Percentiles rank a stretch among this genome's conserved stretches.
Evolutionary conservation across 2,329 filamentous ascomycete species (phyloP).

Genomic region (Aspergillus piperis): DNA sequence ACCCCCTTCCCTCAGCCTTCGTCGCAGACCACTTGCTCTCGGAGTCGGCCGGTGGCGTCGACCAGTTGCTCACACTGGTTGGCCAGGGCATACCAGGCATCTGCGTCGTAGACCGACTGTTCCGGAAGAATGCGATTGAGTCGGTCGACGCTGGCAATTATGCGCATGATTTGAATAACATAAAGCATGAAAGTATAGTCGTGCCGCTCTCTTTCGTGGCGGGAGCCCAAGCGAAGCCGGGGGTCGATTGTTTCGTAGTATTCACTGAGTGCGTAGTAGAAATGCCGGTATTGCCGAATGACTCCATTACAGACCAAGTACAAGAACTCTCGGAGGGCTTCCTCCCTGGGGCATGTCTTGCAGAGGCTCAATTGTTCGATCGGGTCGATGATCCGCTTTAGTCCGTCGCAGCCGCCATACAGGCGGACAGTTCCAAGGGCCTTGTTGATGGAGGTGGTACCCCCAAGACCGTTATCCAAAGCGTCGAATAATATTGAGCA

Average conservation of each 20-base stretch:
- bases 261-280: neutral
- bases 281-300: constrained; percentile 5
- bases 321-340: neutral
- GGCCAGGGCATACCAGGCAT: constrained; percentile 8
- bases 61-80: constrained; percentile 5
- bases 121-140: neutral
- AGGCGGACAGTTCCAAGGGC: neutral
- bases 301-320: constrained; percentile 1
- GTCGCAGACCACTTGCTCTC: neutral
- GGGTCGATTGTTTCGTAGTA: neutral
- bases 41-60: neutral
- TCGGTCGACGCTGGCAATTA: constrained; percentile 2
- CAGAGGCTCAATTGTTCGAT: constrained; percentile 15
- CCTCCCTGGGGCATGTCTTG: neutral
- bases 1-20: neutral
- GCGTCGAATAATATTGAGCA: neutral
- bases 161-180: constrained; percentile 4
- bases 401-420: neutral
- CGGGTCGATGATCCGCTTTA: neutral
- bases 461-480: neutral
- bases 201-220: no score
- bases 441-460: neutral
- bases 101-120: constrained; percentile 5
- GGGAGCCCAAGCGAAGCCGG: neutral
- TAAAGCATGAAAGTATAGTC: neutral